Evolutionary conservation across 164 flowering plant species (phyloP).

Genomic region (Vitis labrusca): DNA sequence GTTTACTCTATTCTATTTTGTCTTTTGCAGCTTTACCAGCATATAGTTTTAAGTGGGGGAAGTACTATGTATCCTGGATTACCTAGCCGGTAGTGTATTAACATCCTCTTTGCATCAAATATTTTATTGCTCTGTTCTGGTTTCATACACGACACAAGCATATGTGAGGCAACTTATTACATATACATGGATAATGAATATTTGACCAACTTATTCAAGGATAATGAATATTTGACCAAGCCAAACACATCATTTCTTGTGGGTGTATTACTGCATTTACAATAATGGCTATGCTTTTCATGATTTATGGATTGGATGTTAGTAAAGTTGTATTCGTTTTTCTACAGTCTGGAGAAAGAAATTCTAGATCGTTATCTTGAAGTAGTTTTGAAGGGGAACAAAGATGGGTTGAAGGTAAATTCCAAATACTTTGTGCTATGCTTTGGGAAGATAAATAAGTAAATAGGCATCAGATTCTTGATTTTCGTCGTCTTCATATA

Average conservation of each 20-base stretch:
- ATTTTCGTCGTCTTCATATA: no score
- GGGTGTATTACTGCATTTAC: not conserved
- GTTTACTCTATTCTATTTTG: not conserved
- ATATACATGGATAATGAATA: no score
- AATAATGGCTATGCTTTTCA: not conserved
- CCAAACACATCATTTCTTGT: not conserved
- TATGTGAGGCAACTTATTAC: no score
- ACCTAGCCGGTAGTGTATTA: constrained; percentile 85
- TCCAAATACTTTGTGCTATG: constrained; percentile 4
- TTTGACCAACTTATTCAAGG: no score
- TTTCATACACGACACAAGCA: no score
- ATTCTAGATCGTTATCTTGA: constrained; percentile 92
- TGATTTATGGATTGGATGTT: not conserved
- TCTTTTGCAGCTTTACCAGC: constrained; percentile 91
- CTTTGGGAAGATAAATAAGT: not conserved
- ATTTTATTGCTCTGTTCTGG: not conserved
- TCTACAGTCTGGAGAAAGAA: constrained; percentile 88
- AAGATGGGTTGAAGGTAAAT: constrained; percentile 89
- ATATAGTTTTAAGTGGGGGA: constrained; percentile 97
- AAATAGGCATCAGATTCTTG: no score
- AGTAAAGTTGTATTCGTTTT: constrained; percentile 3
- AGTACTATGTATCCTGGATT: constrained; percentile 99
- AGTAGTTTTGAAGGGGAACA: constrained; percentile 89
- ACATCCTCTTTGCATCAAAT: not conserved
- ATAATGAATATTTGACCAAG: no score